These are phyloP conservation scores for Echium plantagineum DNA, from an alignment of 257 asterid species.

Conservation along the genomic window DNA sequence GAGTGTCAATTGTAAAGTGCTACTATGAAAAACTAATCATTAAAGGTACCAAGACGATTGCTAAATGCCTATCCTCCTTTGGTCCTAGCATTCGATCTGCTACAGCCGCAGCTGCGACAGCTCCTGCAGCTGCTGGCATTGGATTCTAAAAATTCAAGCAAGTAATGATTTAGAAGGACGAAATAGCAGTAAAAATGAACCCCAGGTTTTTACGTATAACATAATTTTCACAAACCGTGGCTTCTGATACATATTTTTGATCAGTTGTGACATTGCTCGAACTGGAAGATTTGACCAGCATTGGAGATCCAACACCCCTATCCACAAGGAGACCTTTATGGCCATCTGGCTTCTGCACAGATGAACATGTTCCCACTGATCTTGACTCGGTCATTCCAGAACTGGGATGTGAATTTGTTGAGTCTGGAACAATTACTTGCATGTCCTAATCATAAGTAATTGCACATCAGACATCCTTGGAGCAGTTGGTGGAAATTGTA, in stretches of 20 bases:
- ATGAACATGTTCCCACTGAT: slow-evolving; percentile 52
- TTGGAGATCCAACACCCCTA: slow-evolving; percentile 97
- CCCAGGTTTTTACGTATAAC: background rate
- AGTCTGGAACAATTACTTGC: slow-evolving; percentile 57
- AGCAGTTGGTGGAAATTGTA: background rate
- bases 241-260: slow-evolving; percentile 51
- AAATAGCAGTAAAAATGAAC: background rate
- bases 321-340: slow-evolving; percentile 87
- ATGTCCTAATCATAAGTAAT: slow-evolving; percentile 38
- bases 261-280: slow-evolving; percentile 40
- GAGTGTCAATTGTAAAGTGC: background rate
- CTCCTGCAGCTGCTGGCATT: slow-evolving; percentile 99
- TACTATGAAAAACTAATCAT: background rate
- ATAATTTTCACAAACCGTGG: slow-evolving; percentile 44
- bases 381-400: slow-evolving; percentile 55
- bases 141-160: slow-evolving; percentile 39
- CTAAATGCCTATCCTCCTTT: slow-evolving; percentile 92
- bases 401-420: slow-evolving; percentile 29
- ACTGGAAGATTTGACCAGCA: slow-evolving; percentile 70
- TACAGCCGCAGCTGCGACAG: slow-evolving; percentile 98
- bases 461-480: background rate
- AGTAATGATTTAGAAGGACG: slow-evolving; percentile 21
- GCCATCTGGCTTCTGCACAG: slow-evolving; percentile 75
- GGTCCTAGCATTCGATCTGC: slow-evolving; percentile 99
- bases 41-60: slow-evolving; percentile 72